Percentiles rank a stretch among this genome's conserved stretches.
Evolutionary conservation across 352 stramenopile genomes (phyloP).

Genomic region (Elongisporangium senticosum): DNA sequence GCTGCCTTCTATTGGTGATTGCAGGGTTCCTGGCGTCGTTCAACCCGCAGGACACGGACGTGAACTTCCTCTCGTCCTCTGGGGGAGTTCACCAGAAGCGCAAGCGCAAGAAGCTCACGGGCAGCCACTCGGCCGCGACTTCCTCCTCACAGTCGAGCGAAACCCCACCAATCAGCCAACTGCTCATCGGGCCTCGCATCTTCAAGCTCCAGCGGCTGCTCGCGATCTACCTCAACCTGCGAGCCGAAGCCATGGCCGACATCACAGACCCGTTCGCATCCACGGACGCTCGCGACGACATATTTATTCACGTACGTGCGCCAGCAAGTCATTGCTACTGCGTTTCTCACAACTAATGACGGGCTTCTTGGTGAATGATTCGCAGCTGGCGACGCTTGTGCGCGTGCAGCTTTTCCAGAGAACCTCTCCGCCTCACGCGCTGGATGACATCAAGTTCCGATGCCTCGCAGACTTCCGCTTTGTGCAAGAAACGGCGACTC

Average conservation of each 20-base stretch:
- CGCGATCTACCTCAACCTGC: slow-evolving; percentile 74
- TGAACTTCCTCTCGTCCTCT: slow-evolving; percentile 65
- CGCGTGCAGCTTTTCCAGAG: slow-evolving; percentile 79
- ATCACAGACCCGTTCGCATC: slow-evolving; percentile 8
- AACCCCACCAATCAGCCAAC: slow-evolving; percentile 28
- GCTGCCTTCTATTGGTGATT: slow-evolving; percentile 66
- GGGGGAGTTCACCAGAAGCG: slow-evolving; percentile 46
- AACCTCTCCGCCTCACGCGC: slow-evolving; percentile 50
- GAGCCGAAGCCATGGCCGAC: slow-evolving; percentile 35
- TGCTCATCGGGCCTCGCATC: slow-evolving; percentile 65
- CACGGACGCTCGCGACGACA: slow-evolving; percentile 54
- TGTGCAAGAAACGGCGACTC: slow-evolving; percentile 49
- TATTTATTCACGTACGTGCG: slow-evolving; percentile 64
- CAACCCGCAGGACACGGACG: slow-evolving; percentile 71
- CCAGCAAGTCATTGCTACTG: background rate
- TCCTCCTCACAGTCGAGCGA: slow-evolving; percentile 16
- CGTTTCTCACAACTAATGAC: background rate
- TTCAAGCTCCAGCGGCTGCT: slow-evolving; percentile 69
- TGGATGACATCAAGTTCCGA: slow-evolving; percentile 78
- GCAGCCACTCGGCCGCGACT: slow-evolving; percentile 23
- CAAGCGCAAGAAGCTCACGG: slow-evolving; percentile 22
- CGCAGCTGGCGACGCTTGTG: slow-evolving; percentile 61
- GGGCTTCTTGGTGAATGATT: background rate
- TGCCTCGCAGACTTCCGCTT: slow-evolving; percentile 66
- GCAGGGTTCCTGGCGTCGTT: slow-evolving; percentile 75